phyloP scores from a whole-genome alignment of 2,329 filamentous ascomycete species.

The Phoma herbarum region DNA sequence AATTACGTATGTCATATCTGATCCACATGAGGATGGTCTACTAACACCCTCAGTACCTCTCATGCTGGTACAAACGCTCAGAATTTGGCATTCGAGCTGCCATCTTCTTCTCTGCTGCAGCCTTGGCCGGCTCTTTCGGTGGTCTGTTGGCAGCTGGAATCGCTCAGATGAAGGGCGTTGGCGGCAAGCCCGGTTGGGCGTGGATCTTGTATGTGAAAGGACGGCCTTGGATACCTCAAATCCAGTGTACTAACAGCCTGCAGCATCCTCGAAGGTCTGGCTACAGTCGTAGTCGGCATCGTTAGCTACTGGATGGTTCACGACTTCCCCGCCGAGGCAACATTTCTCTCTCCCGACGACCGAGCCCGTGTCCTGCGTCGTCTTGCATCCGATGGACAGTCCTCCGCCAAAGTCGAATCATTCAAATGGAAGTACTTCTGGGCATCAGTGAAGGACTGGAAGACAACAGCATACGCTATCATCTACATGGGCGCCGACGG shows the following conservation, averaged over 20 bases:
- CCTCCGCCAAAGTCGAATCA: conserved; percentile 76
- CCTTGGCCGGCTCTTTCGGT: conserved; percentile 79
- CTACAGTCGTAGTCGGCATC: conserved; percentile 73
- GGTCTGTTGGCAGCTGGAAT: conserved; percentile 78
- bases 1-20: conserved; percentile 63
- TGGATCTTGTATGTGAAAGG: conserved; percentile 53
- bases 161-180: conserved; percentile 72
- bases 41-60: conserved; percentile 63
- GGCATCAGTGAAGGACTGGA: conserved; percentile 80
- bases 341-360: conserved; percentile 75
- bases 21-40: background rate
- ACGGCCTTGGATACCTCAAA: background rate
- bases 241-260: background rate
- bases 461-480: conserved; percentile 77
- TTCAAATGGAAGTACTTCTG: conserved; percentile 78
- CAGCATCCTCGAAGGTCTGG: conserved; percentile 70
- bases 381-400: conserved; percentile 75
- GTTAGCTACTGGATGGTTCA: conserved; percentile 77
- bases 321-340: conserved; percentile 79
- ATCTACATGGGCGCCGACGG: conserved; percentile 80
- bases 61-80: conserved; percentile 81
- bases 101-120: conserved; percentile 85
- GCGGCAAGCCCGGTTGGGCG: conserved; percentile 54
- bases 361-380: conserved; percentile 76
- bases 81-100: conserved; percentile 84